Base-by-base conservation (phyloP, 2,329 filamentous ascomycete genomes). In the Elsinoe necatrix region DNA sequence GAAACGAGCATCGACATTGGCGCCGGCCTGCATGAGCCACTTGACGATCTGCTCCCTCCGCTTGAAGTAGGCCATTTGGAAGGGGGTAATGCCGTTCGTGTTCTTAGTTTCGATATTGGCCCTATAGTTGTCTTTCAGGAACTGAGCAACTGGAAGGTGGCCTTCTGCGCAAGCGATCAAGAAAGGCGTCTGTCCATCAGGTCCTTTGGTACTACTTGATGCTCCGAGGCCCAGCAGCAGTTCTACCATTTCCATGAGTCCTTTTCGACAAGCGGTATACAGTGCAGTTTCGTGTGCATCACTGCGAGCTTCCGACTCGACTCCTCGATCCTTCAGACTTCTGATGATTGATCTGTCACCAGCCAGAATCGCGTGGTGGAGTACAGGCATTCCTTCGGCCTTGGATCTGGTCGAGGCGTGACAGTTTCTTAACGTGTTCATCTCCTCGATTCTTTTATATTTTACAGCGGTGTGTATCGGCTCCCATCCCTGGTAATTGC, bases 91-190 rank as follows among this genome's bases (percentile, higher is more conserved):
- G 37, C 18, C 37, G 37, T 16, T 20, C 14, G 4, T 20, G 6
- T 20, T 41, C n/a, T 12, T 20, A 41, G 18, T 6, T 41, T 16
- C n/a, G 18, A 41, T 41, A 41, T 45, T 16, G 18, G 23, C 65
- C 71, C 69, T 62, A 63, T 85, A 83, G 54, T 82, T 78, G 63
- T 85, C 82, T 64, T 80, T 80, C 66, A 85, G 86, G 59, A 29
- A 29, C 9, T 4, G 4, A 29, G 27, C 27, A 9, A 29, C 27
- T 9, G 9, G 4, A 4, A 29, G 9, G 9, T 29, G 27, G 34
- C 34, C 34, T n/a, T 37, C 9, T 11, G 4, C 14, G 34, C 34
- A 37, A 37, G 34, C 34, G 5, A 12, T 11, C 5, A 14, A 7
- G 9, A 37, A 12, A 11, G 34, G 34, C 14, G 34, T 37, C 14